Percentiles rank a stretch among this genome's conserved stretches.
Conservation (phyloP, 2,329 filamentous ascomycete genomes). For the Sporothrix pallida region DNA sequence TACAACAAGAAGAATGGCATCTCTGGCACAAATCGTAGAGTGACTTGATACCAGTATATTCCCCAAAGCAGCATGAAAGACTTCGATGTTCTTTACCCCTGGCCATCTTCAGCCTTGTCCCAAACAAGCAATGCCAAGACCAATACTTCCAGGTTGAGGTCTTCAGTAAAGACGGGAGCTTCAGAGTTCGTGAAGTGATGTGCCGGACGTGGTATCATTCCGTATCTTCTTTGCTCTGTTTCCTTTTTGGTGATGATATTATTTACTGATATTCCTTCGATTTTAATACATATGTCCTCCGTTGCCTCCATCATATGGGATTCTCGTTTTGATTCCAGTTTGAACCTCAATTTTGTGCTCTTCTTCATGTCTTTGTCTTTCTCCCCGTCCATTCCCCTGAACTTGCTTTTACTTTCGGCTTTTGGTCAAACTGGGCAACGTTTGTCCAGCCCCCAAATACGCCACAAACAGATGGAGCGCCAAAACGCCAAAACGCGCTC, state of each 20-base stretch:
- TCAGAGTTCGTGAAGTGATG: too few species aligned
- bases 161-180: background rate
- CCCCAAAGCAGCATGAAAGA: too few species aligned
- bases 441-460: background rate
- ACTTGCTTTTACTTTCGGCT: background rate
- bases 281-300: background rate
- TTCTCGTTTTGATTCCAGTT: background rate
- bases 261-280: background rate
- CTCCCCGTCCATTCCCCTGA: background rate
- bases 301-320: background rate
- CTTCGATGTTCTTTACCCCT: background rate
- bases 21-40: too few species aligned
- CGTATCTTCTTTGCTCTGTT: background rate
- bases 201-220: background rate
- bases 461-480: background rate
- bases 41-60: too few species aligned
- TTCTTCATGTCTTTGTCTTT: background rate
- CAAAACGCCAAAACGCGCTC: too few species aligned
- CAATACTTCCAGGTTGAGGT: too few species aligned
- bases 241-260: background rate
- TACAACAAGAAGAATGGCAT: too few species aligned
- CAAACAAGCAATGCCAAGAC: background rate
- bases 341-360: background rate
- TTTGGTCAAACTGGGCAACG: background rate
- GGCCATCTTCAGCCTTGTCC: background rate